Base-by-base conservation (phyloP, 805 yeast genomes). In the Yamadazyma laniorum region DNA sequence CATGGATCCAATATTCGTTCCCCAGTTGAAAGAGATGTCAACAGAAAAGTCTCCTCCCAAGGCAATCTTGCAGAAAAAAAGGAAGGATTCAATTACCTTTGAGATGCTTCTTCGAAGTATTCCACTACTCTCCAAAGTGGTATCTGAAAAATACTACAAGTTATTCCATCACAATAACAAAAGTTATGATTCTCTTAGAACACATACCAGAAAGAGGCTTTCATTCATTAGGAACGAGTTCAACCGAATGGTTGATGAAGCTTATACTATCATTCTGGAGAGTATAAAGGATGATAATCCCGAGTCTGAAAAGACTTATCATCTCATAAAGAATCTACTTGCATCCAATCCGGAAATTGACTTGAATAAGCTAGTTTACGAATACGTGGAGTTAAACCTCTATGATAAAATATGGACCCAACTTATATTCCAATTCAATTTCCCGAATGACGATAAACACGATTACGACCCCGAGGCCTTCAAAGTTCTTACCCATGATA, bases 351-450 rank as follows among this genome's bases (percentile, higher is more conserved):
- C 75, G 0, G 58, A 52, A 1, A 43, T 72, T 13, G 77, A 81
- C 40, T 59, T 79, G 45, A 75, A 68, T 47, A 68, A 67, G 40
- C 65, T 79, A 31, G 67, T 88, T 2, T 82, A 80, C 49, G 79
- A 78, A 38, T 86, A 86, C 49, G 80, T 86, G 12, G 96, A 90
- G 50, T 50, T 71, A 43, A 79, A 80, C 40, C 56, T 87, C 22
- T 83, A 79, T 50, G 84, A 78, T 45, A 76, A 74, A 43, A 53
- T 88, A 5, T 85, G 95, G 93, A 47, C 62, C 18, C 72, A 63
- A 40, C 43, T 68, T 8, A 46, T 61, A 1, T 58, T 48, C 40
- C 74, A 66, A 44, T 65, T 59, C 47, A 48, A 59, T 47, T 45
- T 31, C 15, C 38, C 58, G 6, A 53, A 56, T 32, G 56, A 47